A percentile compares a stretch with the other conserved stretches of the same genome.
Conservation (phyloP, 192 early-diverging fungal genomes). For the Rhizoclosmatium globosum region DNA sequence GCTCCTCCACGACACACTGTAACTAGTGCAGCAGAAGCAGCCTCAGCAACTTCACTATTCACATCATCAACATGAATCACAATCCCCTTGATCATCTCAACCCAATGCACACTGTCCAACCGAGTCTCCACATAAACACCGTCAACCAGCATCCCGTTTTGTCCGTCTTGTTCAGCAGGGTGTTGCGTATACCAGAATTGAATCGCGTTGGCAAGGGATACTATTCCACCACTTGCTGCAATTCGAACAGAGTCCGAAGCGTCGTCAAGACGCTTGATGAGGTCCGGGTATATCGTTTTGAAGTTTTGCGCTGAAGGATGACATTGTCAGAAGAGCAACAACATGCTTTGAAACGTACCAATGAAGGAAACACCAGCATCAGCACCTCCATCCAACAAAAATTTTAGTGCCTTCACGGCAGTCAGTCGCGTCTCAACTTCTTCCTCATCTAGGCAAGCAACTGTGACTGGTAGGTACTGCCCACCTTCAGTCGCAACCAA, state of each 20-base stretch:
- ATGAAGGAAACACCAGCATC: constrained; percentile 13
- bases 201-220: constrained; percentile 43
- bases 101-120: constrained; percentile 61
- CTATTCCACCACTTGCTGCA: constrained; percentile 27
- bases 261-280: constrained; percentile 67
- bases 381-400: constrained; percentile 33
- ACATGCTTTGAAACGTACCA: constrained; percentile 20
- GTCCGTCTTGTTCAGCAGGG: constrained; percentile 4
- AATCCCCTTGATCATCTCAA: constrained; percentile 59
- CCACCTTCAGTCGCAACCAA: background rate
- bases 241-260: constrained; percentile 60
- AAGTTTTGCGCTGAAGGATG: constrained; percentile 37
- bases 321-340: background rate
- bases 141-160: constrained; percentile 15
- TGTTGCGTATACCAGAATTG: constrained; percentile 31
- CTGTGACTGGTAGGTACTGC: constrained; percentile 32
- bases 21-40: constrained; percentile 9
- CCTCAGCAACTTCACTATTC: constrained; percentile 39
- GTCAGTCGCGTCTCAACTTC: constrained; percentile 38
- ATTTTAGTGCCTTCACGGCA: constrained; percentile 36
- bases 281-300: constrained; percentile 62
- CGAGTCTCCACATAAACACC: constrained; percentile 50
- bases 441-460: constrained; percentile 56
- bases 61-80: constrained; percentile 66
- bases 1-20: background rate